These are phyloP conservation scores for Cryptococcus sp. DNA, from an alignment of 1,284 basidiomycete species.

Conservation along the genomic window DNA sequence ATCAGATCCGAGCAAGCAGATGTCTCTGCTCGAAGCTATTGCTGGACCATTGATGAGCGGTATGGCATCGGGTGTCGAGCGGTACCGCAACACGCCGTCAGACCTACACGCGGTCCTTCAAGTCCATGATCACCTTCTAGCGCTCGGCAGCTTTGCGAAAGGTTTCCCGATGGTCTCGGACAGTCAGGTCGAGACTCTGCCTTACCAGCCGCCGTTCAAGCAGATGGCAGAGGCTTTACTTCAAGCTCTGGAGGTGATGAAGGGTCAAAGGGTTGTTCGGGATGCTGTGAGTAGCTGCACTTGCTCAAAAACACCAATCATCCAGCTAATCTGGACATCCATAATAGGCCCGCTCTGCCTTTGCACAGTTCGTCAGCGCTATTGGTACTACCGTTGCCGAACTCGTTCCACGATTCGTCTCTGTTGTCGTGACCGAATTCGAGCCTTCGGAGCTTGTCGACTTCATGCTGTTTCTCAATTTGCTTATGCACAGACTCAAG, in stretches of 20 bases:
- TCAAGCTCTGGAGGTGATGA: slow-evolving; percentile 84
- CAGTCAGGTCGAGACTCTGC: slow-evolving; percentile 69
- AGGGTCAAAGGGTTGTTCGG: slow-evolving; percentile 79
- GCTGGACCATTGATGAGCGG: slow-evolving; percentile 80
- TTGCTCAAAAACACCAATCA: neutral
- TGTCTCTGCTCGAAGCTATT: slow-evolving; percentile 70
- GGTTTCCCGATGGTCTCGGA: slow-evolving; percentile 90
- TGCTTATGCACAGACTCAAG: slow-evolving; percentile 90
- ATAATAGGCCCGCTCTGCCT: slow-evolving; percentile 84
- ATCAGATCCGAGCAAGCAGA: slow-evolving; percentile 67
- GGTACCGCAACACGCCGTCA: slow-evolving; percentile 24
- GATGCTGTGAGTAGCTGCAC: slow-evolving; percentile 71
- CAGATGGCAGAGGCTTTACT: slow-evolving; percentile 87
- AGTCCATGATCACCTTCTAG: slow-evolving; percentile 95
- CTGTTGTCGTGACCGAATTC: slow-evolving; percentile 83
- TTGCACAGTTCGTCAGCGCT: slow-evolving; percentile 87
- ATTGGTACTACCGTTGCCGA: slow-evolving; percentile 69
- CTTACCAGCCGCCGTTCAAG: slow-evolving; percentile 76
- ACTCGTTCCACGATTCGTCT: slow-evolving; percentile 64
- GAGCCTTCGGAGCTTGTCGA: slow-evolving; percentile 91
- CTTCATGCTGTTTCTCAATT: slow-evolving; percentile 90
- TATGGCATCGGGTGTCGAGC: slow-evolving; percentile 67
- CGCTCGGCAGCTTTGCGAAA: slow-evolving; percentile 90
- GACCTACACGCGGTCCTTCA: slow-evolving; percentile 71
- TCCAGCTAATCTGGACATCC: neutral